These are phyloP conservation scores for Crithidia acanthocephali DNA, from an alignment of 208 protist species.

Conservation along the genomic window DNA sequence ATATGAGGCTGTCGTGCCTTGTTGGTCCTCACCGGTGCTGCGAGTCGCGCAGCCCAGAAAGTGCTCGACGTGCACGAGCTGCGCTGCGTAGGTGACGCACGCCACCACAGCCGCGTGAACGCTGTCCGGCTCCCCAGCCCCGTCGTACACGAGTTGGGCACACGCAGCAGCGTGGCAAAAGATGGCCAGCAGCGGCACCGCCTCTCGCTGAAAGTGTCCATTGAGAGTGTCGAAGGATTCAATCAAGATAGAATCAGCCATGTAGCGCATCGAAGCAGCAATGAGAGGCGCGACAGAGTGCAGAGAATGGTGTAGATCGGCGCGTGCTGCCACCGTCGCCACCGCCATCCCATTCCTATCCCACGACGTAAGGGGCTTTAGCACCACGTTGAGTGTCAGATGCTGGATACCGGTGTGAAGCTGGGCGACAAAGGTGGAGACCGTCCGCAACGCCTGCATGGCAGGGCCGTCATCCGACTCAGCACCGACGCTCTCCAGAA, in stretches of 20 bases:
- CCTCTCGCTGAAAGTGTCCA: constrained; percentile 1
- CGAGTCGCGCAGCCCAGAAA: neutral
- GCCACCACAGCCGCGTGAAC: constrained; percentile 29
- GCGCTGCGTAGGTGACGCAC: constrained; percentile 19
- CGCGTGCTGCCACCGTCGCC: neutral
- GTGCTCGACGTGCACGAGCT: constrained; percentile 12
- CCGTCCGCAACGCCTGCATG: constrained; percentile 2
- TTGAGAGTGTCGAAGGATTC: constrained; percentile 14
- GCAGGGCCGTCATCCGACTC: constrained; percentile 14
- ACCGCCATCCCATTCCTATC: neutral
- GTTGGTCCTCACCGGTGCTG: neutral
- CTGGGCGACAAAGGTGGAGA: constrained; percentile 1
- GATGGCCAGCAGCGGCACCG: constrained; percentile 9
- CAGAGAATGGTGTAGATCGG: constrained; percentile 1
- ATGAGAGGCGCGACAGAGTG: constrained; percentile 9
- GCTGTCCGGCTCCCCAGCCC: constrained; percentile 19
- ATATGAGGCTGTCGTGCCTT: neutral
- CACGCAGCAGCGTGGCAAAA: constrained; percentile 13
- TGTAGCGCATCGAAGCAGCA: constrained; percentile 24
- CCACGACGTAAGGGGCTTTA: neutral
- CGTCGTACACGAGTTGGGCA: constrained; percentile 23
- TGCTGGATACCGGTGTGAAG: constrained; percentile 11
- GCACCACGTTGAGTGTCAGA: constrained; percentile 6
- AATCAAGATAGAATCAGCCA: constrained; percentile 19
- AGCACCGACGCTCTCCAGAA: neutral